phyloP scores from a whole-genome alignment of 257 asterid species.

The Nicotiana noctiflora region DNA sequence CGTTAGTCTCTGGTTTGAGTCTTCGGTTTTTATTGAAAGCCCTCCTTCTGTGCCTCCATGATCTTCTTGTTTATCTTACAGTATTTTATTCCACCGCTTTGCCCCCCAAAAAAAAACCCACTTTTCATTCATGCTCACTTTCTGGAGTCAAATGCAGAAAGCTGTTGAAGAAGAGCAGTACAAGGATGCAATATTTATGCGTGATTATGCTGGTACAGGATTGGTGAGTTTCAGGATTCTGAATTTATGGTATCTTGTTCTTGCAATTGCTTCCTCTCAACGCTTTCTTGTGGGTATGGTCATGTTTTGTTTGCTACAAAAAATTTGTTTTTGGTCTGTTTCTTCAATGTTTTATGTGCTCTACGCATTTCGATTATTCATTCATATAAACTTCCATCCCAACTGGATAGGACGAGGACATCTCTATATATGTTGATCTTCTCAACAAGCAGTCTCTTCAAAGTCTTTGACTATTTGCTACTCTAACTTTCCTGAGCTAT shows the following conservation, averaged over 20 bases:
- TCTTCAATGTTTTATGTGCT: not conserved
- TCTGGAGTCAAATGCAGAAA: conserved; percentile 49
- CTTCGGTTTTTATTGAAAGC: not conserved
- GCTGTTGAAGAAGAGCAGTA: conserved; percentile 72
- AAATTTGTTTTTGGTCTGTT: not conserved
- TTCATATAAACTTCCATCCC: not conserved
- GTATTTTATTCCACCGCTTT: not conserved
- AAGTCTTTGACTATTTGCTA: not conserved
- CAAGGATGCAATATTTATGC: conserved; percentile 72
- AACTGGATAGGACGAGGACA: not conserved
- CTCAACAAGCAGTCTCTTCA: not conserved
- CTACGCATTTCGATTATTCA: not conserved
- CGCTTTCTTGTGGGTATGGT: not conserved
- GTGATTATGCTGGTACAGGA: conserved; percentile 89
- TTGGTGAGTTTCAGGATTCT: conserved; percentile 51
- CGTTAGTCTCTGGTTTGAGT: not conserved
- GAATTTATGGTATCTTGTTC: not conserved
- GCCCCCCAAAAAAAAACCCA: too few relatives aligned
- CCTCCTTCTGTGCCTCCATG: not conserved
- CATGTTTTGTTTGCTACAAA: not conserved
- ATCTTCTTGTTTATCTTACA: conserved; percentile 2
- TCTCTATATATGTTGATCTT: not conserved
- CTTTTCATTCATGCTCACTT: not conserved
- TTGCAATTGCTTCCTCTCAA: not conserved
- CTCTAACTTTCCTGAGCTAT: not conserved